phyloP scores from a whole-genome alignment of 2,329 filamentous ascomycete species.

The Metarhizium album region DNA sequence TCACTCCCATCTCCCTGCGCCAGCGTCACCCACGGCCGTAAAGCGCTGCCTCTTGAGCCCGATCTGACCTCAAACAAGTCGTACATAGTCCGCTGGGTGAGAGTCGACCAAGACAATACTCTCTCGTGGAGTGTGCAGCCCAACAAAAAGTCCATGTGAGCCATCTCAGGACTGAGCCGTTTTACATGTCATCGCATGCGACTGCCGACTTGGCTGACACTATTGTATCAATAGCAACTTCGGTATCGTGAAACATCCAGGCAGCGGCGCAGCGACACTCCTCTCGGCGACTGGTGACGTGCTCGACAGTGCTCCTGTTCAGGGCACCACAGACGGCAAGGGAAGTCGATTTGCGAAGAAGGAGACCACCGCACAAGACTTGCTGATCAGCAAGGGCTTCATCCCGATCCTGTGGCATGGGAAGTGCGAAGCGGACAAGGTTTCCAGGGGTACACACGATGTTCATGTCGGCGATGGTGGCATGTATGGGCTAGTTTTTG shows the following conservation, averaged over 20 bases:
- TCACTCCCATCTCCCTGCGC: neutral
- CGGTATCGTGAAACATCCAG: constrained; percentile 94
- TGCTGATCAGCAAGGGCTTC: constrained; percentile 56
- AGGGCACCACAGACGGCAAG: constrained; percentile 33
- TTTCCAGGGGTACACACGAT: constrained; percentile 81
- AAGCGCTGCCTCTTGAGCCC: neutral
- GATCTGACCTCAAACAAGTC: constrained; percentile 49
- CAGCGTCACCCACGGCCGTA: neutral
- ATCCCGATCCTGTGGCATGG: constrained; percentile 74
- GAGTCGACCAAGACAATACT: constrained; percentile 79
- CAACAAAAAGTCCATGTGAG: constrained; percentile 87
- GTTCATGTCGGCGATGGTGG: constrained; percentile 65
- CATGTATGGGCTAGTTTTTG: constrained; percentile 94
- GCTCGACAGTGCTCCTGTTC: constrained; percentile 33
- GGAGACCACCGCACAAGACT: constrained; percentile 51
- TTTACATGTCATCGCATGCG: neutral
- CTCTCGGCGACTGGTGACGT: constrained; percentile 32
- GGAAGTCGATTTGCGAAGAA: constrained; percentile 40
- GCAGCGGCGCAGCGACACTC: constrained; percentile 47
- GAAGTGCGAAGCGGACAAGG: constrained; percentile 93
- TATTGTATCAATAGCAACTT: constrained; percentile 55
- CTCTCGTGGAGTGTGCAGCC: constrained; percentile 97
- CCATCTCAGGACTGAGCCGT: neutral
- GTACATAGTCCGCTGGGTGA: constrained; percentile 96
- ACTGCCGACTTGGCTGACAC: constrained; percentile 7